Evolutionary conservation across 352 stramenopile species (phyloP).

Genomic region (Globisporangium carolinianum): DNA sequence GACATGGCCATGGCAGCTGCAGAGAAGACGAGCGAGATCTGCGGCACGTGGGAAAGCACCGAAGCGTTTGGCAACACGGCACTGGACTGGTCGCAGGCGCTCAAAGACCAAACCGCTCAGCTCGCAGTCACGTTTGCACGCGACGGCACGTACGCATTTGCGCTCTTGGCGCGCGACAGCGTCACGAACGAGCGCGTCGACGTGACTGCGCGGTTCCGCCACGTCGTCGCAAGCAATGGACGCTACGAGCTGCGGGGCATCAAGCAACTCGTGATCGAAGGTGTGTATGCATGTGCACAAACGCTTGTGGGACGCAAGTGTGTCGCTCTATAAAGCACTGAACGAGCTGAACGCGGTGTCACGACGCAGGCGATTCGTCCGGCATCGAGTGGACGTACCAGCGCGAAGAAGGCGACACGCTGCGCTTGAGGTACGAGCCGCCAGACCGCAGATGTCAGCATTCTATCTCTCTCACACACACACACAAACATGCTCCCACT

Average conservation of each 20-base stretch:
- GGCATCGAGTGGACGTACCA: constrained; percentile 64
- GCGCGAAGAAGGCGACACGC: constrained; percentile 53
- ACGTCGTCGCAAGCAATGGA: constrained; percentile 41
- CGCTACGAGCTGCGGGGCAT: constrained; percentile 24
- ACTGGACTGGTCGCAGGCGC: constrained; percentile 66
- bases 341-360: too few species aligned
- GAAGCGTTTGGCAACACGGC: constrained; percentile 74
- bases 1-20: not conserved
- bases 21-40: constrained; percentile 1
- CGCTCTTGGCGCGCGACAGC: constrained; percentile 17
- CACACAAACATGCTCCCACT: not conserved
- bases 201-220: constrained; percentile 43
- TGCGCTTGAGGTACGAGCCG: constrained; percentile 38
- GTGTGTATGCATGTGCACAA: not conserved
- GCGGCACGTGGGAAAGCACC: constrained; percentile 49
- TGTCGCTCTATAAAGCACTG: not conserved
- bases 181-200: constrained; percentile 22
- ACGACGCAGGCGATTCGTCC: constrained; percentile 28
- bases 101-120: constrained; percentile 41
- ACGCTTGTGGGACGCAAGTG: not conserved
- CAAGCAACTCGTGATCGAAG: constrained; percentile 26
- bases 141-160: constrained; percentile 32
- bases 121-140: constrained; percentile 34
- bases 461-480: too few species aligned
- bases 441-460: not conserved